phyloP scores from a whole-genome alignment of 2,329 filamentous ascomycete species.

The Sporothrix globosa region DNA sequence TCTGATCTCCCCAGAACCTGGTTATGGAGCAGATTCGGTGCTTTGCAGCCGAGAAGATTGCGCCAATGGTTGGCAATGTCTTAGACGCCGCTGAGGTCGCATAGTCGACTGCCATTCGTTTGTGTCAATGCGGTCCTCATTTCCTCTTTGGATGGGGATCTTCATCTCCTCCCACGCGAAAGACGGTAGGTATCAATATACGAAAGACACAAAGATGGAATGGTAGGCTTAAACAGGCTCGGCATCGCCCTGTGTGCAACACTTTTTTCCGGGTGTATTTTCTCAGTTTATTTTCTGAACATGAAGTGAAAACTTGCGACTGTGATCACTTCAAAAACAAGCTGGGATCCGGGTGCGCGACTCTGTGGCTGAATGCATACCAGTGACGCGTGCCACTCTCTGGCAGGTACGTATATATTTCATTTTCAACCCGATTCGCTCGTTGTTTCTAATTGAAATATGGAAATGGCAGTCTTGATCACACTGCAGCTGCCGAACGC shows the following conservation, averaged over 20 bases:
- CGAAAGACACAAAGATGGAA: constrained; percentile 8
- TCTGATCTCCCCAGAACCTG: constrained; percentile 13
- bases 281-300: constrained; percentile 9
- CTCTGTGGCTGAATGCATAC: constrained; percentile 4
- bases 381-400: constrained; percentile 2
- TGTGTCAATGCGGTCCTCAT: constrained; percentile 23
- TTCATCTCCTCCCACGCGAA: not conserved
- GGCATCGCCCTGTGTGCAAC: not conserved
- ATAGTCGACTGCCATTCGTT: constrained; percentile 11
- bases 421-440: not conserved
- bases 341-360: not conserved
- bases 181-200: not conserved
- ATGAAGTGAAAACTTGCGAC: not conserved
- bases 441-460: not conserved
- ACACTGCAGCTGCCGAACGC: not conserved
- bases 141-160: constrained; percentile 23
- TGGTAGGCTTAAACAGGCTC: not conserved
- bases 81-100: constrained; percentile 10
- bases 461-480: not conserved
- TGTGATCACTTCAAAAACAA: constrained; percentile 19
- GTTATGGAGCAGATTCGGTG: not conserved
- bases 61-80: not conserved
- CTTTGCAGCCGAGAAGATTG: not conserved
- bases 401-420: not conserved
- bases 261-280: not conserved